These are phyloP conservation scores for Camptophora hylomeconis DNA, from an alignment of 2,329 filamentous ascomycete genomes.

Conservation along the genomic window DNA sequence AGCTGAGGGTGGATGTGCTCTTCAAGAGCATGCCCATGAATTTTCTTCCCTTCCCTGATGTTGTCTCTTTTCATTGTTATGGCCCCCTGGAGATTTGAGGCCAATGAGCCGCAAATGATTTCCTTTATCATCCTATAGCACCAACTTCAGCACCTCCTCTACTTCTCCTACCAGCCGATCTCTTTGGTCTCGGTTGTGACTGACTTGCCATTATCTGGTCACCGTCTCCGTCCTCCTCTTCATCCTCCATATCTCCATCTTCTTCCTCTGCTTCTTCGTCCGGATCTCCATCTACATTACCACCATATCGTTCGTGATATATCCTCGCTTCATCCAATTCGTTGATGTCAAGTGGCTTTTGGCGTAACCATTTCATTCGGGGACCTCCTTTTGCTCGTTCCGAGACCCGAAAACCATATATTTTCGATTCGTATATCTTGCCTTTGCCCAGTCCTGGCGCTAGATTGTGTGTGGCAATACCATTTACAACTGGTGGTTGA, in stretches of 20 bases:
- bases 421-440: slow-evolving; percentile 85
- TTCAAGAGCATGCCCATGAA: too few relatives aligned
- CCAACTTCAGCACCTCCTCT: too few relatives aligned
- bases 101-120: too few relatives aligned
- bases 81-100: too few relatives aligned
- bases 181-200: too few relatives aligned
- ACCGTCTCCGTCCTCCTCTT: slow-evolving; percentile 23
- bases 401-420: slow-evolving; percentile 92
- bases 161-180: too few relatives aligned
- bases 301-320: slow-evolving; percentile 22
- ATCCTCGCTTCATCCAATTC: slow-evolving; percentile 62
- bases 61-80: too few relatives aligned
- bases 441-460: slow-evolving; percentile 70
- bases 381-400: slow-evolving; percentile 82
- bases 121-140: too few relatives aligned
- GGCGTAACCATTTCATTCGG: slow-evolving; percentile 91
- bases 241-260: slow-evolving; percentile 28
- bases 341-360: slow-evolving; percentile 64
- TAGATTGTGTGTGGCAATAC: slow-evolving; percentile 74
- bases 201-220: slow-evolving; percentile 15
- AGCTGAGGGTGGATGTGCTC: too few relatives aligned
- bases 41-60: too few relatives aligned
- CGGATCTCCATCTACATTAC: slow-evolving; percentile 19
- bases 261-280: slow-evolving; percentile 24
- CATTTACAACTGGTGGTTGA: slow-evolving; percentile 57